A percentile compares a stretch with the other conserved stretches of the same genome.
These are phyloP conservation scores for Aspergillus sojae DNA, from an alignment of 2,329 filamentous ascomycete genomes.

Conservation along the genomic window DNA sequence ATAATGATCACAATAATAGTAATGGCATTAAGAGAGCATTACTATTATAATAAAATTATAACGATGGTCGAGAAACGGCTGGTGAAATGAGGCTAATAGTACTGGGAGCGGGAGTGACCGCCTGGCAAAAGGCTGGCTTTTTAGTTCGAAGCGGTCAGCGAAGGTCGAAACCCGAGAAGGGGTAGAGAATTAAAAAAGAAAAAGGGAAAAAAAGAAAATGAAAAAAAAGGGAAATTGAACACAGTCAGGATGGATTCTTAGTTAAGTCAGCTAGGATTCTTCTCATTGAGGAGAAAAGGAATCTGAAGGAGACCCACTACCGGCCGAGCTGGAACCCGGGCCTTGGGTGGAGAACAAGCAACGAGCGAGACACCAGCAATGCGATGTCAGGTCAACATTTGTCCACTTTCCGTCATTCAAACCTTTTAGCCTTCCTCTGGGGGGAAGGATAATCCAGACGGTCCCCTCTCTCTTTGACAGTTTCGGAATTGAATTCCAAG, in stretches of 20 bases:
- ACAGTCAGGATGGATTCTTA: constrained; percentile 6
- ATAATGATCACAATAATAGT: background rate
- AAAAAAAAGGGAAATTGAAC: background rate
- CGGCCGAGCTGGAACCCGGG: constrained; percentile 9
- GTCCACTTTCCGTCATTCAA: background rate
- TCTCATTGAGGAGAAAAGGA: constrained; percentile 10
- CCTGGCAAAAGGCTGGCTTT: background rate
- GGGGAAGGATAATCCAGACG: background rate
- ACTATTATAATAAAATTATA: background rate
- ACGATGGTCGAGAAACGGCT: background rate
- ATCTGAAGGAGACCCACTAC: constrained; percentile 8
- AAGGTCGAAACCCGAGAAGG: background rate
- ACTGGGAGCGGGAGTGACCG: constrained; percentile 1
- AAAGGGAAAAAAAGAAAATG: background rate
- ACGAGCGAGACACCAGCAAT: background rate
- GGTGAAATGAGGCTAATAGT: constrained; percentile 1
- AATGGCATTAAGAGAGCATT: background rate
- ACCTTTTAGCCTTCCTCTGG: background rate
- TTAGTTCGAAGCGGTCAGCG: background rate
- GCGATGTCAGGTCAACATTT: constrained; percentile 1
- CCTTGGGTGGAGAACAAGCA: constrained; percentile 4
- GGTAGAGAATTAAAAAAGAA: background rate
- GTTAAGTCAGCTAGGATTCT: constrained; percentile 2
- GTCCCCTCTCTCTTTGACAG: background rate
- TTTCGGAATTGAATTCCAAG: background rate